Evolutionary conservation across 345 rosid species (phyloP).

Genomic region (Lenwebbia sp.): DNA sequence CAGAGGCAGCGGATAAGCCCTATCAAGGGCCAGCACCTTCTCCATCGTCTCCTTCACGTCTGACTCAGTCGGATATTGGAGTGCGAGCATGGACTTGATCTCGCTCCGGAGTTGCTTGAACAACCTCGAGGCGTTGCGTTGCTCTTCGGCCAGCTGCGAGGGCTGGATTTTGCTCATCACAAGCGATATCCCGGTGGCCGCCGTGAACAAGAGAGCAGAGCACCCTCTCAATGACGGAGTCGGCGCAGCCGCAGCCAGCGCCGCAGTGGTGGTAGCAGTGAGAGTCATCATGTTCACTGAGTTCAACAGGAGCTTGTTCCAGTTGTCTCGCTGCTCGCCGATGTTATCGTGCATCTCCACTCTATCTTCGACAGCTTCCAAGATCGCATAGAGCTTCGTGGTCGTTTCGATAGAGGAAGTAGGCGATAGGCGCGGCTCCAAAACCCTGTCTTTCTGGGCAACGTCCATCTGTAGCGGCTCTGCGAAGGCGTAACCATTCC

Average conservation of each 20-base stretch:
- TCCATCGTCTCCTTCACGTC: conserved; percentile 11
- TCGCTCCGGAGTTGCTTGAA: conserved; percentile 14
- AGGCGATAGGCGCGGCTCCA: not conserved
- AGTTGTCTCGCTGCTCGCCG: conserved; percentile 49
- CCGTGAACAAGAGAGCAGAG: conserved; percentile 14
- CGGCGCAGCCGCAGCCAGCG: not conserved
- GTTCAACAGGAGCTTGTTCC: conserved; percentile 51
- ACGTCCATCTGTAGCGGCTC: not conserved
- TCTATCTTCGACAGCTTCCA: conserved; percentile 49
- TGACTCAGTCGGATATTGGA: not conserved
- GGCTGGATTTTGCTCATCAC: conserved; percentile 29
- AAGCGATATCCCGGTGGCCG: conserved; percentile 15
- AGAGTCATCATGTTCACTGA: conserved; percentile 62
- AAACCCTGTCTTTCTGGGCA: not conserved
- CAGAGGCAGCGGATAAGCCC: conserved; percentile 26
- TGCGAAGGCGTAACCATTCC: not conserved
- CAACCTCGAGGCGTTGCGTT: conserved; percentile 18
- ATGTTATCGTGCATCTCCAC: conserved; percentile 62
- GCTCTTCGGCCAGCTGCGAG: conserved; percentile 32
- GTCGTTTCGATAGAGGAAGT: not conserved
- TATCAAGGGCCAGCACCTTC: conserved; percentile 19
- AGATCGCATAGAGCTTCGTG: conserved; percentile 24
- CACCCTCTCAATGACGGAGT: not conserved
- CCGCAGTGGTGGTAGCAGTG: conserved; percentile 24
- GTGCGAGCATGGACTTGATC: conserved; percentile 5